phyloP scores from a whole-genome alignment of 192 early-diverging fungal species.

The Backusella circina region DNA sequence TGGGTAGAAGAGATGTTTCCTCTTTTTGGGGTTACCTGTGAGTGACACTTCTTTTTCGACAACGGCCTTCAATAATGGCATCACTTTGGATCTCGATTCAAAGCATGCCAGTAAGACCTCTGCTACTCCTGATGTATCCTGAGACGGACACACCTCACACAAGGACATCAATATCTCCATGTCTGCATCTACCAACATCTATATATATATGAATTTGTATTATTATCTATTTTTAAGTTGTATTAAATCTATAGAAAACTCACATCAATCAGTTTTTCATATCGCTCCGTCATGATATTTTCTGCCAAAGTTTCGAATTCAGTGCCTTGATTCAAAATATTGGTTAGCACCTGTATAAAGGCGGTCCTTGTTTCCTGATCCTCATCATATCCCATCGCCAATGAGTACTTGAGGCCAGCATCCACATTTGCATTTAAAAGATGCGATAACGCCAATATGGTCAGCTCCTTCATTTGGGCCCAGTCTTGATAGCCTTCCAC shows the following conservation, averaged over 20 bases:
- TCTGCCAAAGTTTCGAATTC: slow-evolving; percentile 64
- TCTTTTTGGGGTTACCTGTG: slow-evolving; percentile 44
- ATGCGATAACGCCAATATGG: slow-evolving; percentile 73
- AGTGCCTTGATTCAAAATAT: slow-evolving; percentile 72
- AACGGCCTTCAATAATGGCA: slow-evolving; percentile 58
- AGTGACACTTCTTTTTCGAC: slow-evolving; percentile 65
- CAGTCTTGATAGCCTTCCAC: slow-evolving; percentile 32
- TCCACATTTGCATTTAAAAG: slow-evolving; percentile 81
- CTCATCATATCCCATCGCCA: slow-evolving; percentile 76
- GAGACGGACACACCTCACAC: slow-evolving; percentile 65
- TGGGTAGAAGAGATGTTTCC: not conserved
- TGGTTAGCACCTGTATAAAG: slow-evolving; percentile 79
- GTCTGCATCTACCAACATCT: slow-evolving; percentile 51
- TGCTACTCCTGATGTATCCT: slow-evolving; percentile 75
- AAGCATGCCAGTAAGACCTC: slow-evolving; percentile 64
- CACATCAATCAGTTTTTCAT: slow-evolving; percentile 62
- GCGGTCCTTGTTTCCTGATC: slow-evolving; percentile 70
- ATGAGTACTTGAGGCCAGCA: slow-evolving; percentile 70
- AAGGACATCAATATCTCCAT: slow-evolving; percentile 67
- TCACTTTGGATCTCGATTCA: slow-evolving; percentile 53
- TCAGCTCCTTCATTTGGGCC: slow-evolving; percentile 51
- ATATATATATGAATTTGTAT: not conserved
- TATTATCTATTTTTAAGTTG: not conserved
- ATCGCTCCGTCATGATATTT: slow-evolving; percentile 54
- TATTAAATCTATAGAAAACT: not conserved